Conservation (phyloP, 2,329 filamentous ascomycete genomes). For the Blastomyces gilchristii region DNA sequence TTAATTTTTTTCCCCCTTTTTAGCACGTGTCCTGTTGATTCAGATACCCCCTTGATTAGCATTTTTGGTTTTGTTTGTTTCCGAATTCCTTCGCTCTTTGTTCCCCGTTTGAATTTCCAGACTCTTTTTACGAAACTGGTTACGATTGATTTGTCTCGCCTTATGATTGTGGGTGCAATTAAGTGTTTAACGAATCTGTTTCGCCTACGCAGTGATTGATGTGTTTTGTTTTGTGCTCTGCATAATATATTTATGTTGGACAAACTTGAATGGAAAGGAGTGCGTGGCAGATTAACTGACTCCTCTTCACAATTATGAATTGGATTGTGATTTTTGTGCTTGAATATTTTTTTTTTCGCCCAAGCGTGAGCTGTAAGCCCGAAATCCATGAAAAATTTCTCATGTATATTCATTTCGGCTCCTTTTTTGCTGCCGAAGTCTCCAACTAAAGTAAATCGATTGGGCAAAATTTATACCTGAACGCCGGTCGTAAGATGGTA, state of each 20-base stretch:
- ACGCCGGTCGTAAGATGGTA: background rate
- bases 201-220: background rate
- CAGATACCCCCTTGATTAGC: background rate
- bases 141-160: background rate
- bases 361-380: background rate
- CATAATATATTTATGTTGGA: background rate
- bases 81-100: background rate
- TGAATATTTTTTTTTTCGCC: background rate
- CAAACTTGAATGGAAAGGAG: background rate
- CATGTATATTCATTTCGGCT: background rate
- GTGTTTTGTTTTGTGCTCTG: background rate
- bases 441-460: background rate
- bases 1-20: background rate
- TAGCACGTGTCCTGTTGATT: background rate
- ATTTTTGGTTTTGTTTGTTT: background rate
- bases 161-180: background rate
- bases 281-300: background rate
- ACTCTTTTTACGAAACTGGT: background rate
- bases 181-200: background rate
- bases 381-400: background rate
- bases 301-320: background rate
- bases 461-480: background rate
- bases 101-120: background rate
- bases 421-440: background rate
- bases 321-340: background rate